phyloP scores from a whole-genome alignment of 2,329 filamentous ascomycete genomes.

The Pyrenophora seminiperda region DNA sequence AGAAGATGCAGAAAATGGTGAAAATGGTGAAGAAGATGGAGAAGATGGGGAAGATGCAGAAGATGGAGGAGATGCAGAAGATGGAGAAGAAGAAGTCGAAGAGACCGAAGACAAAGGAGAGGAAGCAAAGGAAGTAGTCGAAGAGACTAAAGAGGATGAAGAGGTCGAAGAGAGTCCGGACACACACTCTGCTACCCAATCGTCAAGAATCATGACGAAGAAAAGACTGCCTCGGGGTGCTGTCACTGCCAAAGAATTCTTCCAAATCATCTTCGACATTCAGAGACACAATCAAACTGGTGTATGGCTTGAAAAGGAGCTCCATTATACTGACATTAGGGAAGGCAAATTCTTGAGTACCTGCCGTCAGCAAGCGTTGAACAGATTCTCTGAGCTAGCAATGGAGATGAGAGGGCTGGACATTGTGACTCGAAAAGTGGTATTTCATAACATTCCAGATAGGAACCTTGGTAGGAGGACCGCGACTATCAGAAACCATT shows the following conservation, averaged over 20 bases:
- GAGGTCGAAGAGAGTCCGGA: no score
- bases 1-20: no score
- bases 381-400: neutral
- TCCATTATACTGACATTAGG: conserved; percentile 5
- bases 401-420: neutral
- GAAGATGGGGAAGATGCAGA: conserved; percentile 1
- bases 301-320: conserved; percentile 1
- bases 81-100: no score
- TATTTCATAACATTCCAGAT: conserved; percentile 7
- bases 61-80: no score
- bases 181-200: neutral
- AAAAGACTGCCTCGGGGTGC: neutral
- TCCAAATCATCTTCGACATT: conserved; percentile 17
- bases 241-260: conserved; percentile 14
- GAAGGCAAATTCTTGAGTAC: neutral
- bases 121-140: no score
- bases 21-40: neutral
- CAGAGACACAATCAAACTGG: neutral
- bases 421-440: neutral
- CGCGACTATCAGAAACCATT: neutral
- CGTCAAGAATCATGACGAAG: neutral
- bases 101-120: no score
- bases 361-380: neutral
- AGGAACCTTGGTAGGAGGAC: neutral
- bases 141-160: no score